A percentile compares a stretch with the other conserved stretches of the same genome.
These are phyloP conservation scores for Beauveria rudraprayagi DNA, from an alignment of 2,329 filamentous ascomycete genomes.

Conservation along the genomic window DNA sequence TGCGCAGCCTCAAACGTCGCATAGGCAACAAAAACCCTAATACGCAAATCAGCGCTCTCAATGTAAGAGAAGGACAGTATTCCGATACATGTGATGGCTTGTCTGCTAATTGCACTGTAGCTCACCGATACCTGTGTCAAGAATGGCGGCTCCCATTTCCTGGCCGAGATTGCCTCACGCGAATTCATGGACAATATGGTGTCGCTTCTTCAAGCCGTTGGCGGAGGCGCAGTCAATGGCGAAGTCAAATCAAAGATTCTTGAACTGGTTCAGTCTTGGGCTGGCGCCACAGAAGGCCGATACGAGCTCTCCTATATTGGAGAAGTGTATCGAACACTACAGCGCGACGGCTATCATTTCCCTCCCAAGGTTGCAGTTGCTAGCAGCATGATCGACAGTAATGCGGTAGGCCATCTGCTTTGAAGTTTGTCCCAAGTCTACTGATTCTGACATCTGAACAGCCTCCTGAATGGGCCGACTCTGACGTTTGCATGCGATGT, in stretches of 20 bases:
- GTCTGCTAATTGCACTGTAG: constrained; percentile 34
- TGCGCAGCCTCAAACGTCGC: constrained; percentile 88
- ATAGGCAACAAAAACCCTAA: constrained; percentile 98
- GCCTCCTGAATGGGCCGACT: constrained; percentile 96
- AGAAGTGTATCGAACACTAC: constrained; percentile 75
- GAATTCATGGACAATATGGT: constrained; percentile 98
- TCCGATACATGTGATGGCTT: not conserved
- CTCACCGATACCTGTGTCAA: constrained; percentile 98
- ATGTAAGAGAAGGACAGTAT: constrained; percentile 43
- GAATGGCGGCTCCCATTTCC: constrained; percentile 93
- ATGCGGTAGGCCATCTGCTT: constrained; percentile 49
- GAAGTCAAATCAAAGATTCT: constrained; percentile 87
- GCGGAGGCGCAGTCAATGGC: constrained; percentile 64
- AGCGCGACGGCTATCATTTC: constrained; percentile 80
- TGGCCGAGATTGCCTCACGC: constrained; percentile 87
- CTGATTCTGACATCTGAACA: constrained; percentile 27
- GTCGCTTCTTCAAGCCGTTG: constrained; percentile 77
- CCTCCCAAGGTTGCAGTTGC: constrained; percentile 79
- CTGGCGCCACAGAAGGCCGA: constrained; percentile 77
- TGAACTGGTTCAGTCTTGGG: constrained; percentile 90
- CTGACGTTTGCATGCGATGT: constrained; percentile 97
- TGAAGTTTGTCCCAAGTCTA: not conserved
- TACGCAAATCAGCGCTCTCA: constrained; percentile 87
- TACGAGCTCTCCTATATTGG: constrained; percentile 78
- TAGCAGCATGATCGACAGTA: constrained; percentile 98